Evolutionary conservation across 2,329 filamentous ascomycete genomes (phyloP).

Genomic region (Pezicula radicicola): DNA sequence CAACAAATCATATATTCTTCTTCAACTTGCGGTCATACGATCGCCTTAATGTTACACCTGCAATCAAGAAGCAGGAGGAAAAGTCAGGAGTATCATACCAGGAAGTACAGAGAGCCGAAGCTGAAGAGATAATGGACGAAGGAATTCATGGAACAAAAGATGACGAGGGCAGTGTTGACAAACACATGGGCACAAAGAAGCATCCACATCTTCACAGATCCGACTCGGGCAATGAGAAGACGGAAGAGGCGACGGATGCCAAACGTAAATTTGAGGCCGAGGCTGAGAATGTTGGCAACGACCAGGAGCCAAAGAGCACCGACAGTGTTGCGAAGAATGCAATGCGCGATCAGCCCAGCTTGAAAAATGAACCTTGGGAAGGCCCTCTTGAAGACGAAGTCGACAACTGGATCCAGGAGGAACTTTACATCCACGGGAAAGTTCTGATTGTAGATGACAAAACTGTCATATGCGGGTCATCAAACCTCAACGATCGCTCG

Average conservation of each 20-base stretch:
- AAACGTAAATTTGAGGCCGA: conserved; percentile 52
- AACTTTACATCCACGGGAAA: conserved; percentile 93
- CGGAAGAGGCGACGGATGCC: conserved; percentile 40
- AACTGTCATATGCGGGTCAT: conserved; percentile 79
- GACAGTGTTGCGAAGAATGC: conserved; percentile 71
- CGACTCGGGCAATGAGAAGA: conserved; percentile 32
- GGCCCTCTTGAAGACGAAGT: conserved; percentile 72
- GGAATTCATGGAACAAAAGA: conserved; percentile 60
- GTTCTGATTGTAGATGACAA: conserved; percentile 86
- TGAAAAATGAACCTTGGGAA: conserved; percentile 73
- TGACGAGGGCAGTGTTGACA: conserved; percentile 38
- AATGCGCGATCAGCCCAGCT: conserved; percentile 67
- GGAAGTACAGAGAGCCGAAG: conserved; percentile 82
- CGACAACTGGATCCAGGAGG: conserved; percentile 89
- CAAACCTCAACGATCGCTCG: conserved; percentile 88
- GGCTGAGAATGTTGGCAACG: conserved; percentile 29
- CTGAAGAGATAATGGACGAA: conserved; percentile 80
- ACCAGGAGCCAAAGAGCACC: conserved; percentile 19
- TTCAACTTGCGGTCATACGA: conserved; percentile 95
- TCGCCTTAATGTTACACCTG: conserved; percentile 78
- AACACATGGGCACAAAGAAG: conserved; percentile 42
- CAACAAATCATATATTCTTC: conserved; percentile 78
- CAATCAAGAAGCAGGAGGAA: conserved; percentile 72
- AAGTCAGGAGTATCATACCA: conserved; percentile 81
- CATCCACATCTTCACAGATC: conserved; percentile 26